Evolutionary conservation across 208 protist genomes (phyloP).

Genomic region (Crithidia bombi): DNA sequence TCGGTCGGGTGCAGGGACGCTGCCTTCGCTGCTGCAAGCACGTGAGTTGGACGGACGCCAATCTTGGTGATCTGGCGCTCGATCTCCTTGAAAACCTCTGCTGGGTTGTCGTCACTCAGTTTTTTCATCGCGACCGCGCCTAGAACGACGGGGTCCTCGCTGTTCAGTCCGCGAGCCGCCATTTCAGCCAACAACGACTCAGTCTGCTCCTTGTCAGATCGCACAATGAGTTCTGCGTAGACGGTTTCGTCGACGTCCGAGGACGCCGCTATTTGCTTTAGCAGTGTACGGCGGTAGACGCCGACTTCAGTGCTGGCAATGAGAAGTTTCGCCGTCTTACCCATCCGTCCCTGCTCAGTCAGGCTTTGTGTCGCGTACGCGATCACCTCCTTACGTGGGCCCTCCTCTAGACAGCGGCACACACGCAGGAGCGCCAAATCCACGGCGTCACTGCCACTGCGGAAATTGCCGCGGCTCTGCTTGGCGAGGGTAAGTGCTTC

Average conservation of each 20-base stretch:
- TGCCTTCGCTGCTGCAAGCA: conserved; percentile 44
- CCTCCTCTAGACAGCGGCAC: conserved; percentile 34
- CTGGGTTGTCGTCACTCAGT: conserved; percentile 53
- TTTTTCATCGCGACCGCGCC: conserved; percentile 53
- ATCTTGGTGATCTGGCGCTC: conserved; percentile 55
- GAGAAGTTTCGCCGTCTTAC: conserved; percentile 54
- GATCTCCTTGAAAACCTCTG: conserved; percentile 69
- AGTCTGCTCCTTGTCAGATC: conserved; percentile 52
- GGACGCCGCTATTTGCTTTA: conserved; percentile 65
- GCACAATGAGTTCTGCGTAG: conserved; percentile 73
- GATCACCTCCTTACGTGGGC: conserved; percentile 40
- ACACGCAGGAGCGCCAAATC: conserved; percentile 49
- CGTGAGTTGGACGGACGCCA: conserved; percentile 60
- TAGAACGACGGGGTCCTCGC: conserved; percentile 74
- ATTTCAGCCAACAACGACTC: conserved; percentile 65
- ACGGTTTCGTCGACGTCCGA: conserved; percentile 74
- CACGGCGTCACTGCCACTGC: conserved; percentile 46
- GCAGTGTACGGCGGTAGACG: conserved; percentile 38
- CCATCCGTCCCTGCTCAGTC: conserved; percentile 41
- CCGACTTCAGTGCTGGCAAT: conserved; percentile 59
- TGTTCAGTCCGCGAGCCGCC: conserved; percentile 67
- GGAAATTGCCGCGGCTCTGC: conserved; percentile 40
- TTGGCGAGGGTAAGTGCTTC: conserved; percentile 67
- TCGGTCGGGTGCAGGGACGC: conserved; percentile 40
- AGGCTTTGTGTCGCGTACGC: conserved; percentile 52